Base-by-base conservation (phyloP, 139 green algal genomes). In the Auxenochlorella pyrenoidosa region DNA sequence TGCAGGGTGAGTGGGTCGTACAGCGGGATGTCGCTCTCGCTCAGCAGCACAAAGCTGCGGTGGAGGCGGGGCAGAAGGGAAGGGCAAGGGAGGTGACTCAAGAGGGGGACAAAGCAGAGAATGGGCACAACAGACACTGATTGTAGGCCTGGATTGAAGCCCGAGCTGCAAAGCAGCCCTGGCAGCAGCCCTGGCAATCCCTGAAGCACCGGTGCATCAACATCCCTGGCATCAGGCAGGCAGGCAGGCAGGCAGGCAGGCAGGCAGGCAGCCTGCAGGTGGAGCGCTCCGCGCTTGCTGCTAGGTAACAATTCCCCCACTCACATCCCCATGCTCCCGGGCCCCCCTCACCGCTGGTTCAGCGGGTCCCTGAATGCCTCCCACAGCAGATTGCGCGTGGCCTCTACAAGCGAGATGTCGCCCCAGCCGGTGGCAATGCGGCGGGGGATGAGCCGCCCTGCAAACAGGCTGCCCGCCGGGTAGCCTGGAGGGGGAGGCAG, bases 291-390 rank as follows among this genome's bases (percentile, higher is more conserved):
- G n/a, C n/a, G n/a, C n/a, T n/a, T n/a, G n/a, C n/a, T n/a, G n/a
- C n/a, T n/a, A n/a, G n/a, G n/a, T n/a, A n/a, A n/a, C n/a, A n/a
- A n/a, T n/a, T n/a, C n/a, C n/a, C n/a, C n/a, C n/a, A n/a, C n/a
- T n/a, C n/a, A n/a, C n/a, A n/a, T n/a, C n/a, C 47, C 47, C 47
- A 18, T 10, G 10, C 47, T 54, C 47, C 47, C 10, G 47, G 10
- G 6, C 47, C 6, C 65, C n/a, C 68, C 80, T 68, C 71, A 82
- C 83, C 89, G 75, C 88, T 89, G 28, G 76, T 94, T 94, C 21
- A 90, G 58, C 0, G 91, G 91, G 68, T 94, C 91, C 38, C 41
- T 26, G 70, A 88, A 89, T 26, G 91, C 91, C 66, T 88, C 82
- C 66, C 90, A 82, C 79, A 94, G 75, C 87, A 94, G 86, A 63